A percentile compares a stretch with the other conserved stretches of the same genome.
Conservation (phyloP, 1,284 basidiomycete genomes). For the Irpex sp. region DNA sequence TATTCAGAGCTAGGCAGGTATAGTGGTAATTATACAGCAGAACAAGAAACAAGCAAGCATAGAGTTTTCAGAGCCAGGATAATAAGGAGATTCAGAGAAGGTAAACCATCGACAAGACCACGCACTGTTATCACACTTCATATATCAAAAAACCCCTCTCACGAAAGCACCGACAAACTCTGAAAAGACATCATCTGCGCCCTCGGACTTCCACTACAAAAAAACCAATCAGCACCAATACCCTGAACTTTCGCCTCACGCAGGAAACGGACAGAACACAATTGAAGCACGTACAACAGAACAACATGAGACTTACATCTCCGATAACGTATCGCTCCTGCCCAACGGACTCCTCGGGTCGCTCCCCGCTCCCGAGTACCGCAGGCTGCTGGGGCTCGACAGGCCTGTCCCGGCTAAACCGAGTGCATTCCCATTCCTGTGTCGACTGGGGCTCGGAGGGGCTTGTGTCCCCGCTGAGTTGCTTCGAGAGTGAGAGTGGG, state of each 20-base stretch:
- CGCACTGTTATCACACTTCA: too few relatives aligned
- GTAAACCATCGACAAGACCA: too few relatives aligned
- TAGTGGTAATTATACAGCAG: too few relatives aligned
- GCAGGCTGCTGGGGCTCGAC: not conserved
- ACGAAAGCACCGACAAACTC: not conserved
- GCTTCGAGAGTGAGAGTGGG: not conserved
- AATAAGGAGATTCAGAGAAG: too few relatives aligned
- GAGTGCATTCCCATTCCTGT: not conserved
- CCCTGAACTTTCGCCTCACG: not conserved
- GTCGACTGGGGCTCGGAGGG: not conserved
- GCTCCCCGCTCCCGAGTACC: not conserved
- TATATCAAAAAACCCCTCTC: too few relatives aligned
- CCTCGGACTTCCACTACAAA: not conserved
- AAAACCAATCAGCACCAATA: not conserved
- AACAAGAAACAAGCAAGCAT: too few relatives aligned
- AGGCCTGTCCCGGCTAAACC: not conserved
- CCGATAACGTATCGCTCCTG: not conserved
- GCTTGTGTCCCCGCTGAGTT: not conserved
- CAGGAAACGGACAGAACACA: not conserved
- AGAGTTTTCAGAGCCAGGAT: too few relatives aligned
- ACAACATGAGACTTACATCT: not conserved
- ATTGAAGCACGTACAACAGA: not conserved
- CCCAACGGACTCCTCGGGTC: not conserved
- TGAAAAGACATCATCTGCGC: not conserved
- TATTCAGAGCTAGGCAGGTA: too few relatives aligned